Conservation (phyloP, 2,329 filamentous ascomycete genomes). For the Talaromyces sp. region DNA sequence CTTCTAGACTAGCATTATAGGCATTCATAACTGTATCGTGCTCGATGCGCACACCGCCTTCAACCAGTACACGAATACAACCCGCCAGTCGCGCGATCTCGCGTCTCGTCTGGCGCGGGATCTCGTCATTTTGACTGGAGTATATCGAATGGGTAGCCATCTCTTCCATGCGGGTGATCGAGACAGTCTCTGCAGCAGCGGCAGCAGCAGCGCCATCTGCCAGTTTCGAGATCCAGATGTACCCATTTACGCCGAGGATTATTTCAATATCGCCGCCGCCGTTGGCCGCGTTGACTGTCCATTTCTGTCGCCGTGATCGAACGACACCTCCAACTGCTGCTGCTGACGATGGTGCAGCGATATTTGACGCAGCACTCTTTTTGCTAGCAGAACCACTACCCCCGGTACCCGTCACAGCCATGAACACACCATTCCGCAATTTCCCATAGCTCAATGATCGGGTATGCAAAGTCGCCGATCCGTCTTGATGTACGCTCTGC, state of each 20-base stretch:
- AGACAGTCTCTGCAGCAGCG: slow-evolving; percentile 52
- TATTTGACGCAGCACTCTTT: slow-evolving; percentile 27
- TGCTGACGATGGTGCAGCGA: slow-evolving; percentile 71
- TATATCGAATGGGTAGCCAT: slow-evolving; percentile 81
- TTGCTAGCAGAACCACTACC: slow-evolving; percentile 55
- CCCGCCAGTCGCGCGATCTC: slow-evolving; percentile 84
- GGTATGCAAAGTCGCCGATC: slow-evolving; percentile 83
- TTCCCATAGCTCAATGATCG: slow-evolving; percentile 91
- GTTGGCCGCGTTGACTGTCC: slow-evolving; percentile 61
- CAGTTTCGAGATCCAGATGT: slow-evolving; percentile 92
- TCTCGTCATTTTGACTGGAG: slow-evolving; percentile 88
- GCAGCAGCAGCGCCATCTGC: slow-evolving; percentile 52
- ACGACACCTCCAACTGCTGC: slow-evolving; percentile 65
- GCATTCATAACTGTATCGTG: slow-evolving; percentile 81
- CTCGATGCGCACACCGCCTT: slow-evolving; percentile 78
- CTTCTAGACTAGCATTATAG: slow-evolving; percentile 76
- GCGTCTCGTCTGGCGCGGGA: slow-evolving; percentile 70
- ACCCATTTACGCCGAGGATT: slow-evolving; percentile 90
- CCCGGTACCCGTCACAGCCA: slow-evolving; percentile 75
- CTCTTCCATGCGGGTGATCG: slow-evolving; percentile 85
- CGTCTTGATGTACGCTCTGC: slow-evolving; percentile 81
- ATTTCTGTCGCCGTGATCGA: slow-evolving; percentile 77
- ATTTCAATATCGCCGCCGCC: slow-evolving; percentile 67
- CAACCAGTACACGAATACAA: slow-evolving; percentile 77
- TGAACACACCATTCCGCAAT: slow-evolving; percentile 86